Conservation (phyloP, 805 yeast species). For the Cyberlindnera sargentensis region DNA sequence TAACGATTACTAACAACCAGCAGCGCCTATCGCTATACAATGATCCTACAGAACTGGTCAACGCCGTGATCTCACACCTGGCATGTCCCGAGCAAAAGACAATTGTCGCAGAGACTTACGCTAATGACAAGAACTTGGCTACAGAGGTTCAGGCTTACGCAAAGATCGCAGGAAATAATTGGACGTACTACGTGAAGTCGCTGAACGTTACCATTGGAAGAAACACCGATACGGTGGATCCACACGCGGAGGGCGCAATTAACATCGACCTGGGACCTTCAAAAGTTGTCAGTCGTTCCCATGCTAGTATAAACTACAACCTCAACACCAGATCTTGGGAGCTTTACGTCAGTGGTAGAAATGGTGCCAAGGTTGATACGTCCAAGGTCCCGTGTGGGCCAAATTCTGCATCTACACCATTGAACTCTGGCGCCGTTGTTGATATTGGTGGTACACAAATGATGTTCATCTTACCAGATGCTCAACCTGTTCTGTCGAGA, state of each 20-base stretch:
- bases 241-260: conserved; percentile 26
- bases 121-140: conserved; percentile 61
- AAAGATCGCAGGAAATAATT: conserved; percentile 82
- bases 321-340: conserved; percentile 78
- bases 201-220: conserved; percentile 80
- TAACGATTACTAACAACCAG: conserved; percentile 9
- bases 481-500: conserved; percentile 58
- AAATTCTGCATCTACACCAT: conserved; percentile 40
- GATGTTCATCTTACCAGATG: conserved; percentile 97
- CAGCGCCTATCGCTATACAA: conserved; percentile 34
- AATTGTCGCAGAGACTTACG: conserved; percentile 61
- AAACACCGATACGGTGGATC: conserved; percentile 40
- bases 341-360: conserved; percentile 74
- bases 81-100: conserved; percentile 69
- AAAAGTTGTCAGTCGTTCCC: conserved; percentile 90
- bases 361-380: conserved; percentile 89
- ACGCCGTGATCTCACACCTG: conserved; percentile 66
- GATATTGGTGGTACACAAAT: conserved; percentile 97
- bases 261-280: conserved; percentile 96
- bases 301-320: conserved; percentile 79
- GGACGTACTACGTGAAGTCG: conserved; percentile 91
- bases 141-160: conserved; percentile 96
- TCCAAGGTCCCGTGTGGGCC: conserved; percentile 38
- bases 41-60: conserved; percentile 58
- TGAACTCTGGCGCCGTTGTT: conserved; percentile 81